Evolutionary conservation across 148 eudicot genomes (phyloP).

Genomic region (Chenopodium suecicum): DNA sequence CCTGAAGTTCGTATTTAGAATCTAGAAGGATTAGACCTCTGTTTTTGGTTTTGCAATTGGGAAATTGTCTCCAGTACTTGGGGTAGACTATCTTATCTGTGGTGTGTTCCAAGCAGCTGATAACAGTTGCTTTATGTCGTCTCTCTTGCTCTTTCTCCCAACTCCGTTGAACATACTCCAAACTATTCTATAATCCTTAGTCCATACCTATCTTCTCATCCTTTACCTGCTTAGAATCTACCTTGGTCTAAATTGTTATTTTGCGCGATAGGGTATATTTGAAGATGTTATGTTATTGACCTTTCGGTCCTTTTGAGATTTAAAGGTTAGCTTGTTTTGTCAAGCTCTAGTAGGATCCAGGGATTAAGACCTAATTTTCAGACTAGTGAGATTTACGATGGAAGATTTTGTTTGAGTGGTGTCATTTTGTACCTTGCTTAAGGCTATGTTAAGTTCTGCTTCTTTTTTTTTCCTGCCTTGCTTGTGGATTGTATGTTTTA

Average conservation of each 20-base stretch:
- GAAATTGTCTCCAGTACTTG: background rate
- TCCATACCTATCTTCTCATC: background rate
- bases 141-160: too few relatives aligned
- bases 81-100: background rate
- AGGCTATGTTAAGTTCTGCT: too few relatives aligned
- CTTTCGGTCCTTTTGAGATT: background rate
- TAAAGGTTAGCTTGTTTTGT: too few relatives aligned
- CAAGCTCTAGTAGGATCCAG: too few relatives aligned
- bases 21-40: background rate
- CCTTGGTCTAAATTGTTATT: background rate
- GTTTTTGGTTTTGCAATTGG: background rate
- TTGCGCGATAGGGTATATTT: background rate
- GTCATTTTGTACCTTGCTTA: too few relatives aligned
- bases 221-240: background rate
- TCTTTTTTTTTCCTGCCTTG: too few relatives aligned
- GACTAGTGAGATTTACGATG: too few relatives aligned
- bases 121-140: too few relatives aligned
- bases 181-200: background rate
- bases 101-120: background rate
- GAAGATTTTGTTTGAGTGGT: too few relatives aligned
- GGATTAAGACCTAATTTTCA: too few relatives aligned
- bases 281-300: background rate
- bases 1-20: background rate
- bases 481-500: too few relatives aligned
- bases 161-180: too few relatives aligned